Evolutionary conservation across 148 eudicot genomes (phyloP).

Genomic region (Selenicereus undatus): DNA sequence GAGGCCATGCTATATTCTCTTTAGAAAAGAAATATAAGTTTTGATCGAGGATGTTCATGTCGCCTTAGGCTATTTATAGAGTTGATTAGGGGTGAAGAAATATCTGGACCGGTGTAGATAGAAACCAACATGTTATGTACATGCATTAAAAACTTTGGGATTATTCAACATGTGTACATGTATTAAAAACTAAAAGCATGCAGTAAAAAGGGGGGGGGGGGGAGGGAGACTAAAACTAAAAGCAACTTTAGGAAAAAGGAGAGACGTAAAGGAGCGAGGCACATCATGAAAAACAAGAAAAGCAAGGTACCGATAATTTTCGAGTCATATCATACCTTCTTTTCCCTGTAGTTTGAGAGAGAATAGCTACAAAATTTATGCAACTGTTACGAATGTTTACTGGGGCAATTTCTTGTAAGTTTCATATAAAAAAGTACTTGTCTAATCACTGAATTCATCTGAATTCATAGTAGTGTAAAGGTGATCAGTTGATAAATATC

Average conservation of each 20-base stretch:
- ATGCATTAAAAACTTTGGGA: background rate
- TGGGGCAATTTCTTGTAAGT: too few relatives aligned
- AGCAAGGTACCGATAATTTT: too few relatives aligned
- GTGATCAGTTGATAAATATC: too few relatives aligned
- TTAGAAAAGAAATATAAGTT: too few relatives aligned
- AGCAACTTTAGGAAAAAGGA: background rate
- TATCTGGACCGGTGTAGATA: background rate
- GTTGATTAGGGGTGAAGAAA: background rate
- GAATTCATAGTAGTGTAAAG: too few relatives aligned
- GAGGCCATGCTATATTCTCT: constrained; percentile 24
- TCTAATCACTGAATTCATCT: too few relatives aligned
- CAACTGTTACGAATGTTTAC: too few relatives aligned
- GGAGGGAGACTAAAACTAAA: too few relatives aligned
- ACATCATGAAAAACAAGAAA: background rate
- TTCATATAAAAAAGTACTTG: too few relatives aligned
- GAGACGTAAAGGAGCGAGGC: background rate
- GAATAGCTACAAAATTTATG: too few relatives aligned
- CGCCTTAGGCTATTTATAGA: background rate
- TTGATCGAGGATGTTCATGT: background rate
- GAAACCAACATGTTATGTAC: background rate
- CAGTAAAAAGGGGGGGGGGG: background rate
- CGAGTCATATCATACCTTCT: background rate
- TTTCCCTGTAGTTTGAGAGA: too few relatives aligned
- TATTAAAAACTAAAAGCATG: background rate
- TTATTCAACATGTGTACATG: background rate